Base-by-base conservation (phyloP, 1,284 basidiomycete genomes). In the Sparassis latifolia region DNA sequence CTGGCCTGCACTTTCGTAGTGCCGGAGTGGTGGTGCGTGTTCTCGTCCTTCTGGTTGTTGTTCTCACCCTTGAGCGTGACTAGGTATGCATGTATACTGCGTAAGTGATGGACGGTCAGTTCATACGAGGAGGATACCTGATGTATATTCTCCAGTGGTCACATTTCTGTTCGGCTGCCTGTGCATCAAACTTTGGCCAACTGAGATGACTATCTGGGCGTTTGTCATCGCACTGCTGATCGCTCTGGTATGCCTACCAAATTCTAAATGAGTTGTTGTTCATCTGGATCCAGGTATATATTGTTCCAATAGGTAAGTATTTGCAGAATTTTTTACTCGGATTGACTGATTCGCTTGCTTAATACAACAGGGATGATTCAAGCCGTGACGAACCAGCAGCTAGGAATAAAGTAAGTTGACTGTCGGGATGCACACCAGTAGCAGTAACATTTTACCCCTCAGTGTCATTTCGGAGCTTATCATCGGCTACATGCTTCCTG, bases 151-250 rank as follows among this genome's bases (percentile, higher is more conserved):
- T 49, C 10, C 55, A 65, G 78, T 59, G 44, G 58, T 74, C 37
- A 77, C 75, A 38, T 81, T 80, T 57, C 69, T 74, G 0, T 74
- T 91, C 42, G 81, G 81, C 4, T 80, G 89, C 54, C 65, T 85
- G 7, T 77, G 78, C 50, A 79, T 91, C 44, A 77, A 84, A 62
- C 73, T 83, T 4, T 89, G 78, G 75, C 75, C 78, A 10, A 82
- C 85, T 1, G 73, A 79, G 43, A 75, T 84, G 68, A 80, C 80
- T 2, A 77, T 85, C 30, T 87, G 81, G 78, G 77, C 73, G 39
- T 63, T 79, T 31, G 52, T 79, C 5, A 64, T 78, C 27, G 61
- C 69, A 4, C 57, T 77, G 10, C 10, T 65, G 37, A 67, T 75
- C 41, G 69, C 72, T 54, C 55, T 60, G 5, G 56, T 58, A 7